Conservation (phyloP, 108 stramenopile genomes). For the Nannochloropsis salina region DNA sequence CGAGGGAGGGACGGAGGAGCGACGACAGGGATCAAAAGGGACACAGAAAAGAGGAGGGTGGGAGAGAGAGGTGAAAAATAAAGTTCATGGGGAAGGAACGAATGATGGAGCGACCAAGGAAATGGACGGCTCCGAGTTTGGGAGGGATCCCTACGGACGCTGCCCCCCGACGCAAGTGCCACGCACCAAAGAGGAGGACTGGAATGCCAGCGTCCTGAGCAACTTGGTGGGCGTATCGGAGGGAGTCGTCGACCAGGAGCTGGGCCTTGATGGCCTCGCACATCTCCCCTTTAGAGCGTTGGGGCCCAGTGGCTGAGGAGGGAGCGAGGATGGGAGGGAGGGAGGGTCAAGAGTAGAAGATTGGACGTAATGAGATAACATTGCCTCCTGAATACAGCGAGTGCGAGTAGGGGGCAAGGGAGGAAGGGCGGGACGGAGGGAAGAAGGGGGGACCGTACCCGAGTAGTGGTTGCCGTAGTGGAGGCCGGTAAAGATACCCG, state of each 20-base stretch:
- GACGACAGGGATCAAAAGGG: background rate
- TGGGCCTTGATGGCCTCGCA: constrained; percentile 51
- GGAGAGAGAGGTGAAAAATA: background rate
- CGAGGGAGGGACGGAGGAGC: background rate
- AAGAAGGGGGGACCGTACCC: background rate
- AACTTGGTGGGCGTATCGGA: constrained; percentile 37
- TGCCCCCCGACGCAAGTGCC: background rate
- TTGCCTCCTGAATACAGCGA: no score
- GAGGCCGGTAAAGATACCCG: constrained; percentile 45
- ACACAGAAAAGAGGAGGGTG: background rate
- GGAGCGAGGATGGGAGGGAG: no score
- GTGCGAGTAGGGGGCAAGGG: no score
- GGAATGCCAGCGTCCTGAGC: background rate
- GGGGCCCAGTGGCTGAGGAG: background rate
- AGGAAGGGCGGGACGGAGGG: background rate
- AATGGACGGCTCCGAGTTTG: background rate
- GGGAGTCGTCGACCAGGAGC: constrained; percentile 58
- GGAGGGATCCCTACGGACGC: background rate
- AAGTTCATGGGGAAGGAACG: background rate
- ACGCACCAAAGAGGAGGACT: background rate
- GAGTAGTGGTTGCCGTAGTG: constrained; percentile 59
- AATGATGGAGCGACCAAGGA: background rate
- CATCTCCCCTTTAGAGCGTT: constrained; percentile 55
- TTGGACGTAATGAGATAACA: no score
- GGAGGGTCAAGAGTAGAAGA: no score